Evolutionary conservation across 805 yeast genomes (phyloP).

Genomic region (Wickerhamomyces ciferrii): DNA sequence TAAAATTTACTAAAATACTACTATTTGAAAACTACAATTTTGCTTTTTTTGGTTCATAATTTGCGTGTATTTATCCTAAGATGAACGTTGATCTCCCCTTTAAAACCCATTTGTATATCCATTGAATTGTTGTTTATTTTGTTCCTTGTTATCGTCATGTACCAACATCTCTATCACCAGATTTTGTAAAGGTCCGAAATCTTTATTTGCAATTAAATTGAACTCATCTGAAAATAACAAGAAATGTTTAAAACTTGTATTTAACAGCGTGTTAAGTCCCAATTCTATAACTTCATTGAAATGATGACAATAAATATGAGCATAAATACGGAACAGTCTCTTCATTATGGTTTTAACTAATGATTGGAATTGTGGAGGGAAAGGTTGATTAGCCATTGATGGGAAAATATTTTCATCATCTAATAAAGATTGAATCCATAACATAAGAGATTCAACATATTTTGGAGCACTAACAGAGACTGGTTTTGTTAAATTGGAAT

Average conservation of each 20-base stretch:
- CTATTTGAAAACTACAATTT: no score
- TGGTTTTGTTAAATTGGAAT: constrained; percentile 63
- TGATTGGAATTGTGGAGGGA: constrained; percentile 77
- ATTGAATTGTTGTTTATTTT: not conserved
- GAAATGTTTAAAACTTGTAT: constrained; percentile 92
- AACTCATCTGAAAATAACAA: constrained; percentile 85
- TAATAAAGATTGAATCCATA: constrained; percentile 89
- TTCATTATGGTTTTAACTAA: constrained; percentile 84
- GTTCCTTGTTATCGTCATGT: constrained; percentile 4
- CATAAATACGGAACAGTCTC: constrained; percentile 89
- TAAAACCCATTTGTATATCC: not conserved
- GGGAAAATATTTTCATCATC: constrained; percentile 93
- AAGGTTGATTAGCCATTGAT: constrained; percentile 83
- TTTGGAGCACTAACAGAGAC: constrained; percentile 90
- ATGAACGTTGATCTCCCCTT: no score
- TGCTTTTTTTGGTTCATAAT: no score
- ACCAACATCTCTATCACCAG: constrained; percentile 47
- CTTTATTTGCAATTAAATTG: constrained; percentile 67
- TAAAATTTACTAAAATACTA: no score
- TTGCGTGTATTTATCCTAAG: no score
- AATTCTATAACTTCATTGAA: constrained; percentile 92
- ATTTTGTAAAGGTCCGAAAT: constrained; percentile 89
- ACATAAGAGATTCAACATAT: constrained; percentile 89
- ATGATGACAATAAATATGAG: constrained; percentile 97
- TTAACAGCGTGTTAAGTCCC: constrained; percentile 87